A percentile compares a stretch with the other conserved stretches of the same genome.
Conservation (phyloP, 768 basidiomycete species). For the Trametopsis cervina region DNA sequence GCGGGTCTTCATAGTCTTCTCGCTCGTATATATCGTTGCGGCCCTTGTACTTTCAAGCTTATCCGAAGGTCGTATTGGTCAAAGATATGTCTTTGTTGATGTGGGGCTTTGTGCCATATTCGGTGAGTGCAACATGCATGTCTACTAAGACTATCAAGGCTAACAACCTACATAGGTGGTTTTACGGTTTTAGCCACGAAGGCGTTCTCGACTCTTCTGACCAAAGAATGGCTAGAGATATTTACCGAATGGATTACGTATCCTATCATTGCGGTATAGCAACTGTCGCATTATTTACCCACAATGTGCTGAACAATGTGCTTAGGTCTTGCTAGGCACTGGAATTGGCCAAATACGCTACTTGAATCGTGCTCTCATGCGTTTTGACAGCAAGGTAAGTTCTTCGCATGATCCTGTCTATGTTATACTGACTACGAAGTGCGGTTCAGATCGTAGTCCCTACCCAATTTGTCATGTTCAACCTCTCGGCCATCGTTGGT, state of each 20-base stretch:
- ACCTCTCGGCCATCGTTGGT: constrained; percentile 86
- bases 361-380: constrained; percentile 82
- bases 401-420: background rate
- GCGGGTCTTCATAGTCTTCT: constrained; percentile 69
- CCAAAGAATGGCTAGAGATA: constrained; percentile 67
- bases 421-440: background rate
- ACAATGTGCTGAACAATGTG: background rate
- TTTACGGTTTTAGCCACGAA: constrained; percentile 95
- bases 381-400: constrained; percentile 84
- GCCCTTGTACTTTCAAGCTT: constrained; percentile 56
- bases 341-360: constrained; percentile 83
- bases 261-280: constrained; percentile 60
- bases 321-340: constrained; percentile 60
- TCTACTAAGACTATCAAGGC: background rate
- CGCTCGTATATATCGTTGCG: constrained; percentile 50
- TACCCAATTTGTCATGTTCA: constrained; percentile 92
- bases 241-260: constrained; percentile 82
- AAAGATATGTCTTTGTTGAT: constrained; percentile 73
- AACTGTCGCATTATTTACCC: background rate
- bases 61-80: constrained; percentile 58
- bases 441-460: constrained; percentile 74
- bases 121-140: constrained; percentile 36
- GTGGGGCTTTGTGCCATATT: constrained; percentile 84
- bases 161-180: constrained; percentile 46
- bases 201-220: constrained; percentile 81